Conservation (phyloP, 768 basidiomycete species). For the Leccinellum luteum region DNA sequence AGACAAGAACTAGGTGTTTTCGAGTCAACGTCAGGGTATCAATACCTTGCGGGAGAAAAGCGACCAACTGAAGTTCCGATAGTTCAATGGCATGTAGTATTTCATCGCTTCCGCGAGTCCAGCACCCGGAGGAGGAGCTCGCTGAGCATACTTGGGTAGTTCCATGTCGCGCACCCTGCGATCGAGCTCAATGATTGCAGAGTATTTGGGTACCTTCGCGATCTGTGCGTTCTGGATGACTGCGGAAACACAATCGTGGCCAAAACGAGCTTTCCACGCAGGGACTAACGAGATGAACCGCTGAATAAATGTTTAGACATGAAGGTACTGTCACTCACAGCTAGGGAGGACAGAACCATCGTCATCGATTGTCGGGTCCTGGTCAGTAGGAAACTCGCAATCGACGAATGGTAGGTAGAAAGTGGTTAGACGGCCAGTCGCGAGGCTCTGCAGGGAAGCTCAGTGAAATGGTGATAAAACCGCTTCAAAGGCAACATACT, state of each 20-base stretch:
- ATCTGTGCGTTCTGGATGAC: conserved; percentile 68
- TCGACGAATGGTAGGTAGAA: conserved; percentile 73
- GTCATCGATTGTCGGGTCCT: conserved; percentile 54
- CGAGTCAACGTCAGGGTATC: not conserved
- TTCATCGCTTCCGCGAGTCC: conserved; percentile 65
- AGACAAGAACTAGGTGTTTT: conserved; percentile 52
- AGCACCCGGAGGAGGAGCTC: conserved; percentile 44
- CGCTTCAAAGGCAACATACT: conserved; percentile 36
- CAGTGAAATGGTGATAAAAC: not conserved
- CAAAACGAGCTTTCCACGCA: conserved; percentile 69
- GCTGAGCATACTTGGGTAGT: conserved; percentile 59
- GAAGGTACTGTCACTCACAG: conserved; percentile 42
- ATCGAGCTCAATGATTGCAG: conserved; percentile 61
- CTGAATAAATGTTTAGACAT: not conserved
- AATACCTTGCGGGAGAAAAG: not conserved
- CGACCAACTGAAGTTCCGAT: conserved; percentile 62
- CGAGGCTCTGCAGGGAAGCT: conserved; percentile 48
- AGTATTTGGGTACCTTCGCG: conserved; percentile 60
- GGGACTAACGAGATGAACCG: conserved; percentile 42
- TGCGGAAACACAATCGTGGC: conserved; percentile 61
- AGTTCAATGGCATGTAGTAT: conserved; percentile 73
- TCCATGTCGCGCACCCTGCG: conserved; percentile 67
- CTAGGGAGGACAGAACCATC: conserved; percentile 58
- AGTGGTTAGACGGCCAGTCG: conserved; percentile 65
- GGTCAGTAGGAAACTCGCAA: conserved; percentile 63